These are phyloP conservation scores for Sonneratia caseolaris DNA, from an alignment of 345 rosid species.

Conservation along the genomic window DNA sequence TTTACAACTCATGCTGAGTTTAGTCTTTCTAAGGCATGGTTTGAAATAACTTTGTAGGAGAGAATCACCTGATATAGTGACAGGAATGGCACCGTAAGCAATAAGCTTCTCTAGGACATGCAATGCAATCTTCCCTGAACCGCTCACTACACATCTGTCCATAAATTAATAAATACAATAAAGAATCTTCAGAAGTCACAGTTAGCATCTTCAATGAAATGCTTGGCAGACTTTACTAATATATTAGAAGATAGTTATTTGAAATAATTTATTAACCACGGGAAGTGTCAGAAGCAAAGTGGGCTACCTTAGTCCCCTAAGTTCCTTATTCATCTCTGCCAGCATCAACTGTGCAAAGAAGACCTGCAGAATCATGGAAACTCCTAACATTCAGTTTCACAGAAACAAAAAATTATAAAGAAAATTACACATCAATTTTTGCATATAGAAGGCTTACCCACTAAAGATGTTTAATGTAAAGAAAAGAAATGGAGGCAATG, in stretches of 20 bases:
- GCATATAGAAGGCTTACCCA: neutral
- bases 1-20: neutral
- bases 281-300: slow-evolving; percentile 9
- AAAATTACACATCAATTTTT: slow-evolving; percentile 25
- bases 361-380: slow-evolving; percentile 45
- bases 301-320: slow-evolving; percentile 79
- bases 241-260: neutral
- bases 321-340: slow-evolving; percentile 88
- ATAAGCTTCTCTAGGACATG: slow-evolving; percentile 96
- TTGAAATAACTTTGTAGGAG: neutral
- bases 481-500: neutral
- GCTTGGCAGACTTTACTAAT: neutral
- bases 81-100: slow-evolving; percentile 88
- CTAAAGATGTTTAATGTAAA: neutral
- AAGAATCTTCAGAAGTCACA: neutral
- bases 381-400: neutral
- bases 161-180: neutral
- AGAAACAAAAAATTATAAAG: neutral
- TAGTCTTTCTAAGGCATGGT: neutral
- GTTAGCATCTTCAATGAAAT: neutral
- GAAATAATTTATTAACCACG: neutral
- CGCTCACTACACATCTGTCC: slow-evolving; percentile 86
- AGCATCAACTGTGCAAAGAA: slow-evolving; percentile 93
- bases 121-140: slow-evolving; percentile 97
- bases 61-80: slow-evolving; percentile 72